Base-by-base conservation (phyloP, 176 grass and related monocot species). In the Leersia perrieri region DNA sequence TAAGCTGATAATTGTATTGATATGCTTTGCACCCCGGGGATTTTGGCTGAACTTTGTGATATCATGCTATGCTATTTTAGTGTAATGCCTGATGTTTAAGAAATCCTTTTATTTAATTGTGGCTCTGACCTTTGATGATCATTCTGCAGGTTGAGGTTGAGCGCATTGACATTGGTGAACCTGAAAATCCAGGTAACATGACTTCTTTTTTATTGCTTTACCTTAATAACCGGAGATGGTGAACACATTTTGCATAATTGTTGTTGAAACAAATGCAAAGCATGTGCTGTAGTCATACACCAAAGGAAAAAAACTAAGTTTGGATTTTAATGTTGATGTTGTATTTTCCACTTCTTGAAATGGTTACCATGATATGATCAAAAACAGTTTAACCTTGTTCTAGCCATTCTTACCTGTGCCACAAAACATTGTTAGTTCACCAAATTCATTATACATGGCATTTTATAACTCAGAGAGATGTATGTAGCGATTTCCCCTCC, bases 111-210 rank as follows among this genome's bases (percentile, higher is more conserved):
- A 75, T 83, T 53, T 73, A 75, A 71, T 55, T 11, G 33, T 42
- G 60, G 36, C 65, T 75, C 20, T 83, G 16, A 86, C 12, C 1
- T 83, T 70, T 87, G 36, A 13, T 42, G 14, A 26, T 87, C n/a
- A 68, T 40, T 70, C 22, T 81, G 80, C 71, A 99, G 96, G 89
- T 95, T 88, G 89, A 91, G 77, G 89, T 99, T 71, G 96, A 99
- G 66, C 82, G 76, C 69, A 99, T 99, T 82, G 96, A 95, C 87
- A 95, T 95, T 40, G 76, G 87, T 74, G 90, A 91, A 91, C 92
- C 88, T 84, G 93, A 91, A 82, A 95, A 88, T 83, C 36, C 67
- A 89, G 92, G 90, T 93, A 87, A 83, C 18, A 39, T 63, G 4
- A 51, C 9, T 31, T 1, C 25, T 15, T 23, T 76, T 26, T 41